A percentile compares a stretch with the other conserved stretches of the same genome.
phyloP scores from a whole-genome alignment of 2,329 filamentous ascomycete genomes.

The Clarireedia homoeocarpa region DNA sequence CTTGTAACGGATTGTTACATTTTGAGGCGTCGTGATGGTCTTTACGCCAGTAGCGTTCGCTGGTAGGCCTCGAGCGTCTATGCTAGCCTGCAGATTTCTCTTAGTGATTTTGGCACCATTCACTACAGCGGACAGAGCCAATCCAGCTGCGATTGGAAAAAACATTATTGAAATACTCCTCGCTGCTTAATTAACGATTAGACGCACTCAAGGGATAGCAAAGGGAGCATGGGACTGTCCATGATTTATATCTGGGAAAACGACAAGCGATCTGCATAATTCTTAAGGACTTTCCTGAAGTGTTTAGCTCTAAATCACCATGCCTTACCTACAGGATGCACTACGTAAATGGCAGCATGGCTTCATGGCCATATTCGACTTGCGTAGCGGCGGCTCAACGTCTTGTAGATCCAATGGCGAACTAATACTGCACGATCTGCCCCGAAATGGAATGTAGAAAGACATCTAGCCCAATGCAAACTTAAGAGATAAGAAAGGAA shows the following conservation, averaged over 20 bases:
- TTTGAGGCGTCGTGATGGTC: slow-evolving; percentile 33
- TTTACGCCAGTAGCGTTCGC: slow-evolving; percentile 32
- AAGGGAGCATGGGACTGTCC: neutral
- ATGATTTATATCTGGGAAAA: neutral
- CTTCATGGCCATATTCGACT: neutral
- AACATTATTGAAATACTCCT: slow-evolving; percentile 4
- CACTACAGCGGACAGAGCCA: slow-evolving; percentile 10
- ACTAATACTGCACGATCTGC: neutral
- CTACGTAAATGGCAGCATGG: neutral
- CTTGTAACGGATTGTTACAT: slow-evolving; percentile 37
- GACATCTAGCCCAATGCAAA: neutral
- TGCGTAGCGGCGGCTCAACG: neutral
- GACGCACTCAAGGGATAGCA: too few species aligned
- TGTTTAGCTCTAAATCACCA: neutral
- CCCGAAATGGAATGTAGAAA: neutral
- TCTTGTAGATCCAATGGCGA: slow-evolving; percentile 1
- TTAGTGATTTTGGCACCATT: slow-evolving; percentile 13
- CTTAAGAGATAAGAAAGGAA: neutral
- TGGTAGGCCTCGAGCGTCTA: slow-evolving; percentile 32
- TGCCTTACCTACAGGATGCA: neutral
- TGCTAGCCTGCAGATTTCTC: slow-evolving; percentile 18
- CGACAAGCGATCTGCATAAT: neutral
- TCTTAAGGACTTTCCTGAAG: slow-evolving; percentile 5
- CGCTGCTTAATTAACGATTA: neutral
- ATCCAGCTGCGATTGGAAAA: slow-evolving; percentile 7